Evolutionary conservation across 257 asterid species (phyloP).

Genomic region (Rhazya stricta): DNA sequence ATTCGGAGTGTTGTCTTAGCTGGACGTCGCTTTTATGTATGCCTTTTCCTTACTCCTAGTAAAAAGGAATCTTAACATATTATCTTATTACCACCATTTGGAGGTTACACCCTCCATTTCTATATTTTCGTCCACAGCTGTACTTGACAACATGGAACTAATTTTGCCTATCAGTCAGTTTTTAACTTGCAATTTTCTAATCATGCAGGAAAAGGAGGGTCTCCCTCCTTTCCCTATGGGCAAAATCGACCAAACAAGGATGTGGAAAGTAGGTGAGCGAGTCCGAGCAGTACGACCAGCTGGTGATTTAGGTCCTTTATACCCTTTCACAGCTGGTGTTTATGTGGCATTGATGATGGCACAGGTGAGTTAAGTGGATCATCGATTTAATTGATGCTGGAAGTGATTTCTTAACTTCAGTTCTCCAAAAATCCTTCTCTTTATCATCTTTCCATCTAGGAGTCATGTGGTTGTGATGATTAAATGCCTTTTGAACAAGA

Average conservation of each 20-base stretch:
- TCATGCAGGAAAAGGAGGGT: constrained; percentile 49
- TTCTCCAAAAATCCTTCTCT: no score
- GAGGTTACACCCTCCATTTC: background rate
- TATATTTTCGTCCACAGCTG: background rate
- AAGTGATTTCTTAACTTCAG: background rate
- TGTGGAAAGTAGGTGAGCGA: constrained; percentile 88
- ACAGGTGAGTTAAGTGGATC: constrained; percentile 12
- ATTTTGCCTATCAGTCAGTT: background rate
- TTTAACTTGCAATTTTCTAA: background rate
- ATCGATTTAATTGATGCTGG: background rate
- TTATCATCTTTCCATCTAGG: background rate
- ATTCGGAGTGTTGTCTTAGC: constrained; percentile 94
- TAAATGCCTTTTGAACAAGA: no score
- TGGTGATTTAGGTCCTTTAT: constrained; percentile 78
- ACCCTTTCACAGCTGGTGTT: constrained; percentile 94
- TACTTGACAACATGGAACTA: background rate
- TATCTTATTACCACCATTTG: background rate
- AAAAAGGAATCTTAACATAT: background rate
- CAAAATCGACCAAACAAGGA: constrained; percentile 76
- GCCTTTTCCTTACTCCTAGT: constrained; percentile 2
- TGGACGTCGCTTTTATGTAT: constrained; percentile 89
- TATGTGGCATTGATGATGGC: constrained; percentile 68
- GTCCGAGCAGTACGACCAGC: constrained; percentile 65
- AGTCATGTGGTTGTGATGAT: background rate
- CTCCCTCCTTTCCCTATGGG: constrained; percentile 95